Evolutionary conservation across 73 alveolate genomes (phyloP).

Genomic region (Durusdinium trenchii): DNA sequence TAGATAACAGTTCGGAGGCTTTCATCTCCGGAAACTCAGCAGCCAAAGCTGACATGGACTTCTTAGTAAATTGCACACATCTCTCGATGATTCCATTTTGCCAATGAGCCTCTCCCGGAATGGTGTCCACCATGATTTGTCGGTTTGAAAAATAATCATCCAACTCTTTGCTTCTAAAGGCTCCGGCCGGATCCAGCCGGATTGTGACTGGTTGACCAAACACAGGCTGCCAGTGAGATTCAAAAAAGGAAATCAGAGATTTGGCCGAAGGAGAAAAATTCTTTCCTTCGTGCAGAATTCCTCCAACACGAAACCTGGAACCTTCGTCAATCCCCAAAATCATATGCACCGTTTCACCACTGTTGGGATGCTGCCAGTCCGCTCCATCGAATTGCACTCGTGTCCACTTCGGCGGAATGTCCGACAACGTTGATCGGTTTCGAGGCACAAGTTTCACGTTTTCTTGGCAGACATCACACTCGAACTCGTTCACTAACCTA

Average conservation of each 20-base stretch:
- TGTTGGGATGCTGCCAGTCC: constrained; percentile 15
- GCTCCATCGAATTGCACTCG: not conserved
- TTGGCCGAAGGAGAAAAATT: not conserved
- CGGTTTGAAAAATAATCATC: not conserved
- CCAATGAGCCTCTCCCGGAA: constrained; percentile 39
- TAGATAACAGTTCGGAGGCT: not conserved
- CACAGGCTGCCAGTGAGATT: constrained; percentile 1
- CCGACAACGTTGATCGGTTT: not conserved
- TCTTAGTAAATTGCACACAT: not conserved
- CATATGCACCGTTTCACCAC: not conserved
- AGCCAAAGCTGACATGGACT: not conserved
- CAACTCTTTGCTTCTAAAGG: not conserved
- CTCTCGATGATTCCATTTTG: not conserved
- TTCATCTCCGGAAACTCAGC: not conserved
- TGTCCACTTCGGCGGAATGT: constrained; percentile 8
- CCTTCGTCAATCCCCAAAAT: constrained; percentile 22
- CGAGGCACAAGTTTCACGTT: not conserved
- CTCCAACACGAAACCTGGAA: not conserved
- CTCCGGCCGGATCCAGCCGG: constrained; percentile 23
- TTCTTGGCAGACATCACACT: constrained; percentile 21
- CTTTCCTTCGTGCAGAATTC: not conserved
- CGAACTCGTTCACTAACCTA: not conserved
- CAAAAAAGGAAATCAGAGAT: not conserved
- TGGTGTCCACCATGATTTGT: not conserved
- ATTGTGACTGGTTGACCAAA: not conserved